Base-by-base conservation (phyloP, 352 stramenopile species). In the Pythium volutum region DNA sequence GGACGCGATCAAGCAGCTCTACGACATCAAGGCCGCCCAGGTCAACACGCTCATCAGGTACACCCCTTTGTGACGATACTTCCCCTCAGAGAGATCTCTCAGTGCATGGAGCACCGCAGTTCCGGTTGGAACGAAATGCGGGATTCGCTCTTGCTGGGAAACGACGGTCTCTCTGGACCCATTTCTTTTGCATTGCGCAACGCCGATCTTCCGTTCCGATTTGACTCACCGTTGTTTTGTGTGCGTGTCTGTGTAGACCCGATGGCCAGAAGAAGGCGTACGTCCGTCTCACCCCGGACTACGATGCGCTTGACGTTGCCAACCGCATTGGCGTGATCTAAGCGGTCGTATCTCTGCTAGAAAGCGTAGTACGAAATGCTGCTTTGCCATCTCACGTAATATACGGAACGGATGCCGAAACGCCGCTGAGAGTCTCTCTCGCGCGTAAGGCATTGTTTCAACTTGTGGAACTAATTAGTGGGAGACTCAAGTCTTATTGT, bases 291-390 rank as follows among this genome's bases (percentile, higher is more conserved):
- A 98, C 93, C 67, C 89, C 97, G 74, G 97, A 99, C 79, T 98
- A 98, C 81, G 98, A 99, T 89, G 98, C 98, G 55, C 89, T 99
- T 75, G 98, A 99, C 88, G 96, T 99, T 78, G 98, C 98, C 64
- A 99, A 99, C 92, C 94, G 96, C 79, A 99, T 99, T 83, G 97
- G 97, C 79, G 98, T 99, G 70, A 99, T 99, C 90, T 99, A 99
- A 99, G 74, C 64, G 54, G 66, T 68, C 54, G 68, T 64, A 22
- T 64, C 51, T 66, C 62, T 69, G 66, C 55, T 74, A 64, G 23
- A 41, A 54, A 64, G 62, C 62, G 39, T 68, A 66, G 61, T 73
- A 62, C 62, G 66, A 81, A 77, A 60, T 36, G 73, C 62, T 84
- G 54, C 69, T 79, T 75, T 87, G 77, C 73, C 72, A 86, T 82